phyloP scores from a whole-genome alignment of 129 eudicot species.

The Lactuca sativa region DNA sequence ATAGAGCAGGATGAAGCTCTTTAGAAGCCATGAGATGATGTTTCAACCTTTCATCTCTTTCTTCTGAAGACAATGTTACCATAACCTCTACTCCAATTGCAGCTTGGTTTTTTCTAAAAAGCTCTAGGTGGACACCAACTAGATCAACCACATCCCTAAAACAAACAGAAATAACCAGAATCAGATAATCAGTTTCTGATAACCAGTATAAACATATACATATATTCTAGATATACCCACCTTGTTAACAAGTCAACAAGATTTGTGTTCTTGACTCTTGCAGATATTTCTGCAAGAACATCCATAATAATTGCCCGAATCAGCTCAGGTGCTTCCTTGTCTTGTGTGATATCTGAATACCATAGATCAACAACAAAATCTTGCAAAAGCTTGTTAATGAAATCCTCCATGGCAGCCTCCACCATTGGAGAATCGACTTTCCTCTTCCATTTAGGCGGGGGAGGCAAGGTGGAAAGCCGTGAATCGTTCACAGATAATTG shows the following conservation, averaged over 20 bases:
- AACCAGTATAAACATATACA: background rate
- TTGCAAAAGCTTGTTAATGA: constrained; percentile 71
- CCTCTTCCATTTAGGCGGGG: constrained; percentile 86
- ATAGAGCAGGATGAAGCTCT: constrained; percentile 95
- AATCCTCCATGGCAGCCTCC: constrained; percentile 86
- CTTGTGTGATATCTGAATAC: constrained; percentile 90
- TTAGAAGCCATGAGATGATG: constrained; percentile 84
- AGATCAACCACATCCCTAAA: constrained; percentile 85
- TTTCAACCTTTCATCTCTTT: constrained; percentile 95
- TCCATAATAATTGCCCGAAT: constrained; percentile 75
- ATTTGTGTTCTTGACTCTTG: constrained; percentile 81
- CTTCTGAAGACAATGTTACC: constrained; percentile 91
- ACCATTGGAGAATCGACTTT: constrained; percentile 83
- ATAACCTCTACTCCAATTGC: constrained; percentile 91
- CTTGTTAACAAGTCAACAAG: constrained; percentile 94
- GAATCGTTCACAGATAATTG: constrained; percentile 81
- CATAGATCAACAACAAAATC: constrained; percentile 90
- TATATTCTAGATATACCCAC: constrained; percentile 33
- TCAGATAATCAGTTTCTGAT: background rate
- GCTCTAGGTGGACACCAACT: constrained; percentile 83
- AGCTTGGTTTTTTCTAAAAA: constrained; percentile 83
- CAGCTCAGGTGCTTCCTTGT: constrained; percentile 85
- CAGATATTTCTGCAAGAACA: constrained; percentile 90
- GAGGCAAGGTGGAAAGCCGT: constrained; percentile 65
- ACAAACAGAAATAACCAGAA: background rate